Evolutionary conservation across 208 protist species (phyloP).

Genomic region (Naegleria gruberi): DNA sequence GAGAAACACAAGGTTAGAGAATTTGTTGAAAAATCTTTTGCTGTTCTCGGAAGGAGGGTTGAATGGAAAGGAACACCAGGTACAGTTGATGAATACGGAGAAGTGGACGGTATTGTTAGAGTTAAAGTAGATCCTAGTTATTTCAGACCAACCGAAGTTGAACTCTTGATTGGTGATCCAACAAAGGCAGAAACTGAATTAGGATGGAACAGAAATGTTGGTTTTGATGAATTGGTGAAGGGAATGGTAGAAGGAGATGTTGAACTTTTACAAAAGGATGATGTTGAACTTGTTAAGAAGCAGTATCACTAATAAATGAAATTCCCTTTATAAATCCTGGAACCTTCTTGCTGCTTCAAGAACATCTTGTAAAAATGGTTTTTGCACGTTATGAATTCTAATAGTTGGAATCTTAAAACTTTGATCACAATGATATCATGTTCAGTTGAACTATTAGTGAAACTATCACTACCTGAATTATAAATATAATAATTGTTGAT

Average conservation of each 20-base stretch:
- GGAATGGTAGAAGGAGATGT: slow-evolving; percentile 57
- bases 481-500: too few species aligned
- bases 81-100: slow-evolving; percentile 64
- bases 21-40: slow-evolving; percentile 64
- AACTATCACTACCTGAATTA: too few species aligned
- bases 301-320: too few species aligned
- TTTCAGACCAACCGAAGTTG: slow-evolving; percentile 87
- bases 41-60: slow-evolving; percentile 49
- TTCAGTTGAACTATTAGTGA: too few species aligned
- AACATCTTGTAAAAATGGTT: too few species aligned
- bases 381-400: too few species aligned
- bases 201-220: slow-evolving; percentile 56
- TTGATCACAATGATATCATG: too few species aligned
- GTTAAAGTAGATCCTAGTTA: slow-evolving; percentile 67
- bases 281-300: slow-evolving; percentile 6
- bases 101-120: slow-evolving; percentile 36
- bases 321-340: too few species aligned
- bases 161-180: slow-evolving; percentile 79
- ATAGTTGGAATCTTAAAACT: too few species aligned
- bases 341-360: too few species aligned
- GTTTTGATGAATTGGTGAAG: slow-evolving; percentile 42
- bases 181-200: slow-evolving; percentile 79
- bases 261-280: slow-evolving; percentile 32
- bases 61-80: slow-evolving; percentile 63
- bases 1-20: slow-evolving; percentile 75